Conservation (phyloP, 768 basidiomycete species). For the Tricholoma hemisulphureum region DNA sequence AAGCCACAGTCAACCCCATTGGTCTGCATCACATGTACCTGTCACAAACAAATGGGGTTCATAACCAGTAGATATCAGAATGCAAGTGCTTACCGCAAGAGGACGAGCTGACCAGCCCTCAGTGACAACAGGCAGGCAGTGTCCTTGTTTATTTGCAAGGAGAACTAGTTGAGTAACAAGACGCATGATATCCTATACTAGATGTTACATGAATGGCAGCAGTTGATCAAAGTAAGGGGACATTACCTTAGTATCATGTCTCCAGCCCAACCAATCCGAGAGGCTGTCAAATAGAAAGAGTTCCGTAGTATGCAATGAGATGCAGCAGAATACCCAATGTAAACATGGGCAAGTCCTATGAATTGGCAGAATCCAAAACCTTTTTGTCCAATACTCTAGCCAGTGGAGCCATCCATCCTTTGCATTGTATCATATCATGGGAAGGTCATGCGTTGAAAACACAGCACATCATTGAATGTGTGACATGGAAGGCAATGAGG, state of each 20-base stretch:
- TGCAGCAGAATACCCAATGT: constrained; percentile 2
- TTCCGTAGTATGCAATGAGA: neutral
- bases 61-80: neutral
- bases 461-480: constrained; percentile 6
- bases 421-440: constrained; percentile 1
- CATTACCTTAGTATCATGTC: neutral
- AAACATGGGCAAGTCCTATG: neutral
- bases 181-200: neutral
- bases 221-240: neutral
- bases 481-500: neutral
- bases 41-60: neutral
- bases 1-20: constrained; percentile 3
- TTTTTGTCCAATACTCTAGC: constrained; percentile 1
- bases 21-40: neutral
- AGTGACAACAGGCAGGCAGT: constrained; percentile 2
- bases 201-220: neutral
- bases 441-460: constrained; percentile 4
- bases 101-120: constrained; percentile 2
- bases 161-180: neutral
- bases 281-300: constrained; percentile 4
- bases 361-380: constrained; percentile 3
- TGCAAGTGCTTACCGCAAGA: neutral
- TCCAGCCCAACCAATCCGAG: neutral
- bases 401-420: neutral
- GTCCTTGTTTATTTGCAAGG: neutral